These are phyloP conservation scores for Mimosa pudica DNA, from an alignment of 306 rosid genomes.

Conservation along the genomic window DNA sequence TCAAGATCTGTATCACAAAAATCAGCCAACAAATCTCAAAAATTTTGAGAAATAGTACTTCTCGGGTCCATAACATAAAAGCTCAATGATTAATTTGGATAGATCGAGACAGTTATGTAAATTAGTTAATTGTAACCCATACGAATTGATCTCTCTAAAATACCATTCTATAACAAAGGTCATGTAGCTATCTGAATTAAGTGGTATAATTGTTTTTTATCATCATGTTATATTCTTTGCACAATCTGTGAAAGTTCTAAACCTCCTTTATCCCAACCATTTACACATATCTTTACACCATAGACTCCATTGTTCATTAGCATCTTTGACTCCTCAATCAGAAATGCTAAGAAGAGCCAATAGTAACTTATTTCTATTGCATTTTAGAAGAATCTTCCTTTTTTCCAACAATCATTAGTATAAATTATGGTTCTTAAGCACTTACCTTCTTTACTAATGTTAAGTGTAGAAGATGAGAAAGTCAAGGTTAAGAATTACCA, in stretches of 20 bases:
- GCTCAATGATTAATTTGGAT: not conserved
- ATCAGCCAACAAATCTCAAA: constrained; percentile 21
- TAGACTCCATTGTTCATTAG: not conserved
- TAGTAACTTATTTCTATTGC: not conserved
- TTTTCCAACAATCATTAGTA: not conserved
- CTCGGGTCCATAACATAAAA: not conserved
- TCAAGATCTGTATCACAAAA: constrained; percentile 65
- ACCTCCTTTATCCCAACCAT: not conserved
- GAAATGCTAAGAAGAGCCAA: not conserved
- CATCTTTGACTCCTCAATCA: not conserved
- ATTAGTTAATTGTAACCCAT: too few relatives aligned
- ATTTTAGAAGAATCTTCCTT: not conserved
- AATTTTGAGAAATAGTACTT: not conserved
- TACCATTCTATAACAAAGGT: too few relatives aligned
- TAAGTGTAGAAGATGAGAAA: not conserved
- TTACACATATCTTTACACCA: not conserved
- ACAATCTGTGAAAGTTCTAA: not conserved
- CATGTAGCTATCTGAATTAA: too few relatives aligned
- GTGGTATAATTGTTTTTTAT: too few relatives aligned
- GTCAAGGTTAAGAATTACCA: constrained; percentile 55
- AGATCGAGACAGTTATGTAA: too few relatives aligned
- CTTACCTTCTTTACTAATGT: not conserved
- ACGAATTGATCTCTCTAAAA: too few relatives aligned
- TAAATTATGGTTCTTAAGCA: not conserved
- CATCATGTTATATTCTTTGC: not conserved